These are phyloP conservation scores for Ormosia emarginata DNA, from an alignment of 306 rosid species.

Conservation along the genomic window DNA sequence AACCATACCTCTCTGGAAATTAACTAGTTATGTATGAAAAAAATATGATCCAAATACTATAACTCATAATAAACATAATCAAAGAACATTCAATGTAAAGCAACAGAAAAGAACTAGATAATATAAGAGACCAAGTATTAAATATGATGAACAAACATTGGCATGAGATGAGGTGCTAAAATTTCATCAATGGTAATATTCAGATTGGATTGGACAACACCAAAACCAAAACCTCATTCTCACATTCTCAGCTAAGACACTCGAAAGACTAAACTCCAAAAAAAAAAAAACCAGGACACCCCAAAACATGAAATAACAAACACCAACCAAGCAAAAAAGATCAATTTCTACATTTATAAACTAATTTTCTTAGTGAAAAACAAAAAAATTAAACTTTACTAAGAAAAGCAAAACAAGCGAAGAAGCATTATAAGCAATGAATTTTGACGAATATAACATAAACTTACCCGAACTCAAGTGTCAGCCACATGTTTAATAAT, in stretches of 20 bases:
- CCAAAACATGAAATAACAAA: no score
- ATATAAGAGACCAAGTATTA: neutral
- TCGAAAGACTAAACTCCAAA: no score
- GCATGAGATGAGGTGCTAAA: neutral
- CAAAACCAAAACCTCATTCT: neutral
- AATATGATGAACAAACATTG: neutral
- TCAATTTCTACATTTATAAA: no score
- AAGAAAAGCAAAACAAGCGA: neutral
- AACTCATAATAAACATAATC: neutral
- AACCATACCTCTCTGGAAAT: neutral
- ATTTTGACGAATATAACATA: neutral
- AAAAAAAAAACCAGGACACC: no score
- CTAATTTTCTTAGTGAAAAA: no score
- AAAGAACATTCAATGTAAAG: no score
- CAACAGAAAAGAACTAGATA: neutral
- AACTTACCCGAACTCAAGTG: conserved; percentile 80
- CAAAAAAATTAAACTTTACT: neutral
- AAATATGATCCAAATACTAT: neutral
- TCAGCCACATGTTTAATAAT: conserved; percentile 55
- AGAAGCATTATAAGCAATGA: no score
- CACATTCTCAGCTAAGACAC: neutral
- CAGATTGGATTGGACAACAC: no score
- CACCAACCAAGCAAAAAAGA: no score
- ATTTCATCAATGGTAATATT: no score
- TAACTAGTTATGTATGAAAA: neutral